Evolutionary conservation across 2,329 filamentous ascomycete genomes (phyloP).

Genomic region (Pseudocercospora fuligena): DNA sequence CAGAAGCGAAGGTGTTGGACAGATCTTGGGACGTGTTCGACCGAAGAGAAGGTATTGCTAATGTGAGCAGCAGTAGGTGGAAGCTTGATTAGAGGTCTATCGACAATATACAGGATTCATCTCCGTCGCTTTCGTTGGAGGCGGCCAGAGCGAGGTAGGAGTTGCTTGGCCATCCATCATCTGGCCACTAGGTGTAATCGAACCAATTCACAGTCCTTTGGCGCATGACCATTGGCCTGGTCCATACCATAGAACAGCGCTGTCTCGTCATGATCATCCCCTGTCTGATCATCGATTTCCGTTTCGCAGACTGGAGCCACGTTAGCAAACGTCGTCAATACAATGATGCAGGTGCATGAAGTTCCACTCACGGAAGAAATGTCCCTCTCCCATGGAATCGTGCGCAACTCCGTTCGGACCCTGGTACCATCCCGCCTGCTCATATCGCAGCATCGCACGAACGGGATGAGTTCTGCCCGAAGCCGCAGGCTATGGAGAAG

Average conservation of each 20-base stretch:
- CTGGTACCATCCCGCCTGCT: not conserved
- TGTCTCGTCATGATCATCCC: not conserved
- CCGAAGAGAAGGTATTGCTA: not conserved
- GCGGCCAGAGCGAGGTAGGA: not conserved
- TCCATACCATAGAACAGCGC: not conserved
- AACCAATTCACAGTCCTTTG: not conserved
- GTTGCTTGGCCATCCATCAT: not conserved
- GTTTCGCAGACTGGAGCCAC: not conserved
- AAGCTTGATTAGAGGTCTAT: not conserved
- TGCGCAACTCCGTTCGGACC: not conserved
- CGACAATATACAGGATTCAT: not conserved
- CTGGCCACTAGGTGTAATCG: not conserved
- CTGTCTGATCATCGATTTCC: not conserved
- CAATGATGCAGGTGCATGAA: not conserved
- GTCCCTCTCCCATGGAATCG: not conserved
- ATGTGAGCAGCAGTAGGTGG: not conserved
- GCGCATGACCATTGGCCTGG: not conserved
- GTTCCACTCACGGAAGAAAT: not conserved
- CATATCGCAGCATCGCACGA: not conserved
- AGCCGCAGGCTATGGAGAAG: not conserved
- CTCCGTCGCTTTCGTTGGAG: not conserved
- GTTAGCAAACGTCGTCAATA: not conserved
- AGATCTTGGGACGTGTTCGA: too few species aligned
- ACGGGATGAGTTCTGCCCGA: not conserved
- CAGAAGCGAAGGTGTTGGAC: too few species aligned